A percentile compares a stretch with the other conserved stretches of the same genome.
Conservation (phyloP, 2,329 filamentous ascomycete genomes). For the Microcyclosporella mali region DNA sequence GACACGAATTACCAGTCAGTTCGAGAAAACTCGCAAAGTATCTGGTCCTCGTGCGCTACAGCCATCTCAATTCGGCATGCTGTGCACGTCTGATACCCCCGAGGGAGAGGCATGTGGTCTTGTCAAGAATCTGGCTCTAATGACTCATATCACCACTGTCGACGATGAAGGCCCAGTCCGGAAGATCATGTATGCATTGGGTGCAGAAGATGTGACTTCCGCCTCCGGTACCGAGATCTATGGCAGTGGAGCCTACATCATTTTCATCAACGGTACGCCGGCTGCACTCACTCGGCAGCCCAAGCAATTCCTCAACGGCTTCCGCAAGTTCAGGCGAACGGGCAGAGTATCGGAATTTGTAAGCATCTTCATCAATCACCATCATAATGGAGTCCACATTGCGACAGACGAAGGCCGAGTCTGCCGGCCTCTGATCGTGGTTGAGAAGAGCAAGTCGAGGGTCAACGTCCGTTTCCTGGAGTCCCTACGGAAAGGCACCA, state of each 20-base stretch:
- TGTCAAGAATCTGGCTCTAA: slow-evolving; percentile 94
- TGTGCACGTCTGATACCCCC: slow-evolving; percentile 93
- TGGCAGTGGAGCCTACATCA: slow-evolving; percentile 72
- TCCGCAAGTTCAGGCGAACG: slow-evolving; percentile 79
- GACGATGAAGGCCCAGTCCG: slow-evolving; percentile 88
- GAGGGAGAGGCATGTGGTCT: slow-evolving; percentile 98
- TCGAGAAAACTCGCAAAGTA: slow-evolving; percentile 97
- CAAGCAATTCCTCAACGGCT: slow-evolving; percentile 76
- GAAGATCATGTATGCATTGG: slow-evolving; percentile 77
- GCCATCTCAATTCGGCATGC: slow-evolving; percentile 96
- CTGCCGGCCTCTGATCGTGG: slow-evolving; percentile 90
- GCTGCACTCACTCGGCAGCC: slow-evolving; percentile 80
- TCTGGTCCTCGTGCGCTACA: slow-evolving; percentile 92
- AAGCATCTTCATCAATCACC: slow-evolving; percentile 36
- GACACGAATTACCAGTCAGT: slow-evolving; percentile 97
- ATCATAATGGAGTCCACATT: slow-evolving; percentile 43
- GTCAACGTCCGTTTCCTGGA: slow-evolving; percentile 73
- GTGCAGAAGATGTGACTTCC: slow-evolving; percentile 73
- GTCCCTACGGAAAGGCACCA: slow-evolving; percentile 72
- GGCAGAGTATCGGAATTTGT: slow-evolving; percentile 94
- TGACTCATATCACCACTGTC: slow-evolving; percentile 98
- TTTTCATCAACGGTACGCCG: slow-evolving; percentile 93
- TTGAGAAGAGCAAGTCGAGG: slow-evolving; percentile 78
- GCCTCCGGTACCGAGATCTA: slow-evolving; percentile 85
- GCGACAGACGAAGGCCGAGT: slow-evolving; percentile 96